Evolutionary conservation across 2,329 filamentous ascomycete genomes (phyloP).

Genomic region (Ophiosphaerella herpotricha): DNA sequence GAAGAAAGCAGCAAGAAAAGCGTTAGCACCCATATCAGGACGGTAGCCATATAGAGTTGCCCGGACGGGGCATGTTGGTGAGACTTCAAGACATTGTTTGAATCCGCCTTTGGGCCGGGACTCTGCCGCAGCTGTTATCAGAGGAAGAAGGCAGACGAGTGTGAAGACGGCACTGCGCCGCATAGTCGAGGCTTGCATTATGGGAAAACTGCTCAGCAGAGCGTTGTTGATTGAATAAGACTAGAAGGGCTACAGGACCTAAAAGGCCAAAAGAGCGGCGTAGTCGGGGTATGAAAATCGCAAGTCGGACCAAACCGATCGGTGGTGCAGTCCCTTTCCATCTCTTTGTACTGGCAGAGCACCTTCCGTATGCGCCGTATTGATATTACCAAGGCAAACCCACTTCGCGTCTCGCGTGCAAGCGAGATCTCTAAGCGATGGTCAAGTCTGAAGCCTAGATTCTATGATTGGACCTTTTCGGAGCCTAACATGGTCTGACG

Average conservation of each 20-base stretch:
- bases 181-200: constrained; percentile 9
- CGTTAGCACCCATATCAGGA: constrained; percentile 46
- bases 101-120: constrained; percentile 26
- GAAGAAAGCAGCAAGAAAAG: constrained; percentile 42
- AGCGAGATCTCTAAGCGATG: constrained; percentile 21
- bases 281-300: neutral
- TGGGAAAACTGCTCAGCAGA: constrained; percentile 1
- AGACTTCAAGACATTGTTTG: constrained; percentile 27
- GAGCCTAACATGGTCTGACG: constrained; percentile 1
- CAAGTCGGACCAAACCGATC: constrained; percentile 3
- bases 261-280: neutral
- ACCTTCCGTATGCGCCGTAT: constrained; percentile 23
- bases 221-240: neutral
- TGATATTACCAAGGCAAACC: neutral
- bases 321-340: constrained; percentile 6
- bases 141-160: constrained; percentile 11
- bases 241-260: neutral
- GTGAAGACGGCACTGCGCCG: constrained; percentile 13
- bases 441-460: neutral
- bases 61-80: constrained; percentile 35
- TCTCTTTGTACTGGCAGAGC: neutral
- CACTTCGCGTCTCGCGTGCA: constrained; percentile 9
- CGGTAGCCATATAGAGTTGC: constrained; percentile 49
- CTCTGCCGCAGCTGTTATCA: constrained; percentile 19
- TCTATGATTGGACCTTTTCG: neutral